phyloP scores from a whole-genome alignment of 257 asterid genomes.

The Capsicum chinense region DNA sequence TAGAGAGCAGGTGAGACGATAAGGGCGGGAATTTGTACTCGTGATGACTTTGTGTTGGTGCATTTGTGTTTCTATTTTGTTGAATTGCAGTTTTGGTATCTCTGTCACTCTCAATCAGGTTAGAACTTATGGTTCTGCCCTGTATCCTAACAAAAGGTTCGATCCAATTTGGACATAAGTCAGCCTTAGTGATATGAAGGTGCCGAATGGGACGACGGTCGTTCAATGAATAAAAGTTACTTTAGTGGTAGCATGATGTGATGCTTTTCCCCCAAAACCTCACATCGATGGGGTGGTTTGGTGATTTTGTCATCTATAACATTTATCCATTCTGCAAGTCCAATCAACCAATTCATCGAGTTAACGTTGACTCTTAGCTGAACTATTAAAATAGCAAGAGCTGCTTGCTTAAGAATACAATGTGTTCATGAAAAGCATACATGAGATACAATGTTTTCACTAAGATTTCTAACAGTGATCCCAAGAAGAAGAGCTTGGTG shows the following conservation, averaged over 20 bases:
- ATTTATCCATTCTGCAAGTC: too few relatives aligned
- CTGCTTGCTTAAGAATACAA: too few relatives aligned
- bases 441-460: too few relatives aligned
- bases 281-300: neutral
- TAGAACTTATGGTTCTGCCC: neutral
- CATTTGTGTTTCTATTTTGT: neutral
- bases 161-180: neutral
- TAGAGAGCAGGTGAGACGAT: conserved; percentile 1
- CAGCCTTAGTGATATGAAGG: neutral
- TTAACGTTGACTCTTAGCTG: too few relatives aligned
- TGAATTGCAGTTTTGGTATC: neutral
- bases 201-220: neutral
- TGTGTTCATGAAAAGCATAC: too few relatives aligned
- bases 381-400: too few relatives aligned
- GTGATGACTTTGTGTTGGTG: neutral
- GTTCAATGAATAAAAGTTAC: neutral
- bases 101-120: neutral
- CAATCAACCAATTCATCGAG: too few relatives aligned
- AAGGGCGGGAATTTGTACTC: neutral
- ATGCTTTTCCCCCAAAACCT: neutral
- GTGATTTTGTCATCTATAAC: too few relatives aligned
- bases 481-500: too few relatives aligned
- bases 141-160: neutral
- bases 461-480: too few relatives aligned
- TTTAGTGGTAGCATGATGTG: neutral